phyloP scores from a whole-genome alignment of 805 yeast genomes.

The Maudiozyma serrabonitensis region DNA sequence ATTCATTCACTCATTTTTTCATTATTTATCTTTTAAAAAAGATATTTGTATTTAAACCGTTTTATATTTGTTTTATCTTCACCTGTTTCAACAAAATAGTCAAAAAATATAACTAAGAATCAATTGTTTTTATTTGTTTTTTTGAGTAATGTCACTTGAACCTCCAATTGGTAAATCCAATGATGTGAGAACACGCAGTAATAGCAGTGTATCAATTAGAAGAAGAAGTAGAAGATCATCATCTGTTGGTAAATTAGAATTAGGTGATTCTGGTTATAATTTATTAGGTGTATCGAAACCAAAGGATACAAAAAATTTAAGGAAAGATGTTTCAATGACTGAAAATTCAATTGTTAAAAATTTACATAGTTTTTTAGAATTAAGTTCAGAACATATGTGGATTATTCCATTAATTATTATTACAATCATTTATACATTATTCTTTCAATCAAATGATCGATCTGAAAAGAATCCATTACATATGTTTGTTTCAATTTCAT shows the following conservation, averaged over 20 bases:
- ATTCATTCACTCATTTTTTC: no score
- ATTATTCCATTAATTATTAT: conserved; percentile 50
- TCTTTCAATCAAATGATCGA: conserved; percentile 45
- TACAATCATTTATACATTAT: conserved; percentile 33
- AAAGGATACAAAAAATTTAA: neutral
- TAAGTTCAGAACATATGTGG: conserved; percentile 54
- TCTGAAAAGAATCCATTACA: conserved; percentile 54
- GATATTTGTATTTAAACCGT: no score
- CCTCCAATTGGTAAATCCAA: neutral
- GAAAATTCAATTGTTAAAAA: neutral
- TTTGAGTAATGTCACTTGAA: neutral
- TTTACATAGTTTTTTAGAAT: neutral
- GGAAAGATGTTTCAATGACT: neutral
- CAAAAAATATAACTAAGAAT: no score
- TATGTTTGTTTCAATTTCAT: conserved; percentile 55
- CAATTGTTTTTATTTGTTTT: no score
- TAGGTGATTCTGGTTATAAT: conserved; percentile 60
- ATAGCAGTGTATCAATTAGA: neutral
- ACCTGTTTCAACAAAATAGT: no score
- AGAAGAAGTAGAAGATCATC: conserved; percentile 39
- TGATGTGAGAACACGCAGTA: neutral
- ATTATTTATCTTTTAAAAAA: no score
- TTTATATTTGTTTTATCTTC: no score
- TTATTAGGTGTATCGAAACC: conserved; percentile 1
- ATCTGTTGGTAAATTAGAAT: conserved; percentile 61